Evolutionary conservation across 2,329 filamentous ascomycete genomes (phyloP), one percentile per base, ranked within the genome.

Genomic region (Venturia pyrina): DNA sequence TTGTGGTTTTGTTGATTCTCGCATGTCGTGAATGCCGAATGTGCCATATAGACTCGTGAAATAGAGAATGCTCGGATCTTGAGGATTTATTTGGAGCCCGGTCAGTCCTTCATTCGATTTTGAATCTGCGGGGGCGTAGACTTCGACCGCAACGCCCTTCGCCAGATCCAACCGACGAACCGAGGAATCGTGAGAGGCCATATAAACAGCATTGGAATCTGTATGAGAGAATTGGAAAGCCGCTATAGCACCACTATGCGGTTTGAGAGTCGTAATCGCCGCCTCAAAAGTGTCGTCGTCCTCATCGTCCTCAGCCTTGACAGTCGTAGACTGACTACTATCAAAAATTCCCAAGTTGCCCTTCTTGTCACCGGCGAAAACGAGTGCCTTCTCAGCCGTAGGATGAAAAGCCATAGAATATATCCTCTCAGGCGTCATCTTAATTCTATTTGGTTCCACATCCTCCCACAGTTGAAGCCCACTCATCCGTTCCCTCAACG

Each of bases 351-450:
- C 95, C 67, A 98, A 82, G 32, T 91, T 90, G 0, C 95, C 93
- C 69, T 96, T 84, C 74, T 99, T 99, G 72, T 99, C 95, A 13
- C 93, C 93, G 0, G 93, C 93, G 73, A 99, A 96, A 1, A 98
- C 83, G 2, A 99, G 81, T 0, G 93, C 87, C 72, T 98, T 98
- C 2, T 93, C 87, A 66, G 87, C 82, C 0, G 87, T 93, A 0
- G 95, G 95, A 71, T 99, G 95, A 70, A 99, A 93, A 0, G 88
- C 87, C 71, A 98, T 86, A 0, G 90, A 84, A 73, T 98, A 99
- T 17, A 96, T 84, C 64, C 93, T 81, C 70, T 96, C 91, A 0
- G 92, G 93, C 0, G 90, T 93, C 62, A 97, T 88, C 74, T 97
- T 98, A 71, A 97, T 95, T 64, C 90, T 90, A 71, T 88, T 93